Base-by-base conservation (phyloP, 2,329 filamentous ascomycete species). In the Aspergillus aculeatinus region DNA sequence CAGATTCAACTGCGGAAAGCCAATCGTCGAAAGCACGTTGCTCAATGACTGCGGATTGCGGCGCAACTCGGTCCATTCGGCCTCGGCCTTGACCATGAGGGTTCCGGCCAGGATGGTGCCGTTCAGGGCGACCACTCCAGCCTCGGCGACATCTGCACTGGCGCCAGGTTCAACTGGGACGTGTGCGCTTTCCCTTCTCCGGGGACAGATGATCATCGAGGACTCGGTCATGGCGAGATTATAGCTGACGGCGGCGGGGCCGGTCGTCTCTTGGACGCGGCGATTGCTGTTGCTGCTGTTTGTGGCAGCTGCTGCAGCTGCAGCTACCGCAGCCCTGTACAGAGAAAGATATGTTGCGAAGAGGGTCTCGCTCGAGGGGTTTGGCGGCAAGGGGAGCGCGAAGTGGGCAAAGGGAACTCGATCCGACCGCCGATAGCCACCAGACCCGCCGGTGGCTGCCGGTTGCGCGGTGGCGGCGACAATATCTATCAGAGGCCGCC, bases 21-120 rank as follows among this genome's bases (percentile, higher is more conserved):
- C 80, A 60, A 82, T 72, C 3, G 69, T 66, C 27, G 64, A 61
- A 44, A 86, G 71, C 14, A 85, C 73, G 5, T 67, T 64, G 51
- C 79, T 74, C 42, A 86, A 70, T 27, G 75, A 63, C 31, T 74
- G 71, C 16, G 76, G 76, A 31, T 79, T 72, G 5, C 67, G 62
- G 33, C 76, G 73, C 42, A 87, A 66, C 39, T 74, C 63, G 61
- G 84, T 76, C 82, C 82, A 86, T 66, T 85, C 82, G 9, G 75
- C 76, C 65, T 83, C 74, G 6, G 78, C 73, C 69, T 86, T 86
- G 21, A 86, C 84, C 83, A 87, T 84, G 62, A 86, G 70, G 4
- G 83, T 86, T 1, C 83, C 84, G 1, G 79, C 84, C 3, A 86
- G 74, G 19, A 85, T 76, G 0, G 84, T 86, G 3, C 84, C 84